Percentiles rank a stretch among this genome's conserved stretches.
Conservation (phyloP, 2,329 filamentous ascomycete genomes). For the Ophiostoma sp. region DNA sequence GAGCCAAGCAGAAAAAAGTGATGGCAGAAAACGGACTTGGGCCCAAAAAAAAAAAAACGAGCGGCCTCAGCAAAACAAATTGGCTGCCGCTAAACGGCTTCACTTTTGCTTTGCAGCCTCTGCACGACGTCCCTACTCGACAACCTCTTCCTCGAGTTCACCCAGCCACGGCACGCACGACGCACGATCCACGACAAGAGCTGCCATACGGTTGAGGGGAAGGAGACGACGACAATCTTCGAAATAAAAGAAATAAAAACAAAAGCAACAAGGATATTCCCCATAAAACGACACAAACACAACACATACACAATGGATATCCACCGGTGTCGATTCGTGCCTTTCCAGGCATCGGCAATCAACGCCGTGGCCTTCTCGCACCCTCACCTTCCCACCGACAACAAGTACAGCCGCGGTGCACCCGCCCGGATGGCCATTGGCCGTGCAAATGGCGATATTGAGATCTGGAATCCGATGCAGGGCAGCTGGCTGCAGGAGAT, state of each 20-base stretch:
- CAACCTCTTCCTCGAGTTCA: not conserved
- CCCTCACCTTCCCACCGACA: conserved; percentile 49
- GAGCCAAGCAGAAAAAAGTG: conserved; percentile 17
- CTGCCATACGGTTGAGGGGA: not conserved
- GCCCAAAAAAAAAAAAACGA: conserved; percentile 22
- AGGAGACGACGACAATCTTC: not conserved
- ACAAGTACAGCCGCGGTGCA: conserved; percentile 53
- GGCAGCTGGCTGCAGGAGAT: conserved; percentile 89
- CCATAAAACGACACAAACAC: not conserved
- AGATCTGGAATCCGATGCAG: conserved; percentile 90
- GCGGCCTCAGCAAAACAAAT: conserved; percentile 5
- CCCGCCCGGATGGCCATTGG: conserved; percentile 81
- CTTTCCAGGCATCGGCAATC: conserved; percentile 86
- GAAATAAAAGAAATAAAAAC: not conserved
- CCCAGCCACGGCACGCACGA: conserved; percentile 11
- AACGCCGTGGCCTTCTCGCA: conserved; percentile 95
- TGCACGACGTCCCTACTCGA: not conserved
- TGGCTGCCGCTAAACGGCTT: conserved; percentile 13
- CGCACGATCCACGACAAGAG: not conserved
- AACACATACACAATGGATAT: conserved; percentile 71
- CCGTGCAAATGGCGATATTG: conserved; percentile 91
- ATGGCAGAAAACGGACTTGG: conserved; percentile 16
- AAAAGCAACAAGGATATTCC: not conserved
- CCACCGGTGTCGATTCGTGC: conserved; percentile 94
- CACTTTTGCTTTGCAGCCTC: conserved; percentile 19